A percentile compares a stretch with the other conserved stretches of the same genome.
phyloP scores from a whole-genome alignment of 768 basidiomycete genomes.

The Pisolithus tinctorius region DNA sequence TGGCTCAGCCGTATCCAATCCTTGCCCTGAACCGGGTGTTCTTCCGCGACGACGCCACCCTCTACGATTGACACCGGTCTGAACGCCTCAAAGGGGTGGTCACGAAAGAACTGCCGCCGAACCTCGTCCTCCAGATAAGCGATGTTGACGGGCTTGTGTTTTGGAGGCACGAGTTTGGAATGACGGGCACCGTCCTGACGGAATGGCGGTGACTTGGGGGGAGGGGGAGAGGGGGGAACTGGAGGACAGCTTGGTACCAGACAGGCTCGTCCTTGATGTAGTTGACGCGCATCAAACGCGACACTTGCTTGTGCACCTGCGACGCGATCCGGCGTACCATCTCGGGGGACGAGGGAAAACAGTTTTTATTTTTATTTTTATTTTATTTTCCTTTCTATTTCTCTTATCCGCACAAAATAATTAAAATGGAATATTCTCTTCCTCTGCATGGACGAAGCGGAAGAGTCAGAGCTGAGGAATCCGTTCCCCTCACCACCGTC shows the following conservation, averaged over 20 bases:
- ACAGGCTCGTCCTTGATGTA: conserved; percentile 60
- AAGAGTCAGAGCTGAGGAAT: conserved; percentile 72
- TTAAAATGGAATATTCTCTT: not conserved
- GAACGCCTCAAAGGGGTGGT: conserved; percentile 96
- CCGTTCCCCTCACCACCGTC: conserved; percentile 89
- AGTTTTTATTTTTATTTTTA: not conserved
- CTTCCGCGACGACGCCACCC: conserved; percentile 45
- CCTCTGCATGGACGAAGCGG: conserved; percentile 39
- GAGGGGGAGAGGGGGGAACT: conserved; percentile 82
- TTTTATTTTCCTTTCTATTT: not conserved
- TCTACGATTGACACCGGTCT: conserved; percentile 76
- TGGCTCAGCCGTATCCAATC: conserved; percentile 80
- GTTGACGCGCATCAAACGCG: conserved; percentile 66
- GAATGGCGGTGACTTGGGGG: conserved; percentile 63
- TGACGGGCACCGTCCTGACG: conserved; percentile 41
- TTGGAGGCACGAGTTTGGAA: conserved; percentile 28
- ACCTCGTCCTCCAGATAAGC: conserved; percentile 80
- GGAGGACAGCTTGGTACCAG: conserved; percentile 82
- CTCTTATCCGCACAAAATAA: too few relatives aligned
- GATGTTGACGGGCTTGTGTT: conserved; percentile 50
- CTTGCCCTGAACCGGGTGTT: conserved; percentile 49
- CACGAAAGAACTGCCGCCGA: conserved; percentile 85
- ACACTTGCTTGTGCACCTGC: conserved; percentile 85
- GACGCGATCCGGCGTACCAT: conserved; percentile 80
- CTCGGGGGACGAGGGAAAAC: not conserved